Base-by-base conservation (phyloP, 345 rosid genomes). In the Pistacia integerrima region DNA sequence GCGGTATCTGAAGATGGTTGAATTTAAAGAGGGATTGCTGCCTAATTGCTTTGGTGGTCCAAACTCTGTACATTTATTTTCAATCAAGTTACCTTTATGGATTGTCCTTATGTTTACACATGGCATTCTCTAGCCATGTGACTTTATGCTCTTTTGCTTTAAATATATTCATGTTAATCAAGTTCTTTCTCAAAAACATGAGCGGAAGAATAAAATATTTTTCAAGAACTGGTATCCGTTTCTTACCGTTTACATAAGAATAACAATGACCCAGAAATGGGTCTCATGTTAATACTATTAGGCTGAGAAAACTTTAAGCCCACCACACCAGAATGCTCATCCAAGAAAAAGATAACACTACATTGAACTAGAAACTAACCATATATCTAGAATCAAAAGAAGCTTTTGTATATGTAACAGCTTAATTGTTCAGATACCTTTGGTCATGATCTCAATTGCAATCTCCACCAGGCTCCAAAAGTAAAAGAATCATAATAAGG, bases 11-110 rank as follows among this genome's bases (percentile, higher is more conserved):
- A 44, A 25, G 2, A 11, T 72, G 67, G 70, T n/a, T 51, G 69
- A 64, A 51, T 16, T 54, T 16, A 3, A 18, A 46, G 10, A 22
- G 58, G 46, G 17, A 16, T n/a, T 69, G 2, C 52, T 35, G 48
- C 33, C 64, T 3, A 56, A 38, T 18, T 14, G 14, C 63, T 11
- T 2, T 49, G 63, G 63, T 74, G 77, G 70, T 28, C 71, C 77
- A 55, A 64, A 54, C 12, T 25, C 59, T 28, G 22, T 17, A 12
- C 35, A 25, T 36, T 64, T 74, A 8, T 55, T 74, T 30, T 30
- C 33, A 30, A 30, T 30, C 18, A 64, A 65, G 63, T 51, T 11
- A 64, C 36, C 51, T 28, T 28, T 35, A 38, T 38, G 70, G 20
- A 20, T n/a, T 3, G 70, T 51, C 35, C 16, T 20, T 63, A 2